Conservation (phyloP, 1,284 basidiomycete genomes). For the Moesziomyces antarcticus region DNA sequence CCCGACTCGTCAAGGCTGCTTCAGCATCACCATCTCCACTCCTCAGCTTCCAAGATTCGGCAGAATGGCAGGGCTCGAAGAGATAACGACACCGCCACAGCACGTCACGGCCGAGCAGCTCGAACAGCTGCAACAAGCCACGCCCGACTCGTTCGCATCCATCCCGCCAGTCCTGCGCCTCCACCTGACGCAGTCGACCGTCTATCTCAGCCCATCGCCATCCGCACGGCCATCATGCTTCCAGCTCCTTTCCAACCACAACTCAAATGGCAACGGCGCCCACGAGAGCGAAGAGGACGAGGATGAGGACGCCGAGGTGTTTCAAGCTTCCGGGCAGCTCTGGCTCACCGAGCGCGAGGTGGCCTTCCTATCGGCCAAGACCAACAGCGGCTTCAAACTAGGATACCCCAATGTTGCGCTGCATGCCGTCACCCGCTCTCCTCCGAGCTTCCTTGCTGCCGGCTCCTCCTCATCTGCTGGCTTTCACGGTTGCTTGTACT, state of each 20-base stretch:
- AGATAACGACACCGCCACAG: constrained; percentile 27
- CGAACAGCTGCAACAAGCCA: constrained; percentile 30
- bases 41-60: background rate
- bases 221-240: constrained; percentile 35
- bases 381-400: constrained; percentile 50
- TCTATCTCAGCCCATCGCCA: constrained; percentile 42
- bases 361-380: constrained; percentile 42
- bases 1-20: background rate
- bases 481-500: constrained; percentile 58
- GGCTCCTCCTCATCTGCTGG: constrained; percentile 7
- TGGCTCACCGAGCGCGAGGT: constrained; percentile 57
- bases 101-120: constrained; percentile 24
- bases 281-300: constrained; percentile 3
- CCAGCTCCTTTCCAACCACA: background rate
- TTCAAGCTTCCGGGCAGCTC: constrained; percentile 28
- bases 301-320: constrained; percentile 20
- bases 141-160: constrained; percentile 45
- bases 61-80: constrained; percentile 15
- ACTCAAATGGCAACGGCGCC: background rate
- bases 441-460: constrained; percentile 43
- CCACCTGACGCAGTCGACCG: constrained; percentile 22
- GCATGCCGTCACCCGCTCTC: constrained; percentile 60
- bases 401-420: constrained; percentile 58
- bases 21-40: constrained; percentile 1
- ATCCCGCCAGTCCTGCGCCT: constrained; percentile 33